Evolutionary conservation across 306 rosid species (phyloP).

Genomic region (Cajanus cajan): DNA sequence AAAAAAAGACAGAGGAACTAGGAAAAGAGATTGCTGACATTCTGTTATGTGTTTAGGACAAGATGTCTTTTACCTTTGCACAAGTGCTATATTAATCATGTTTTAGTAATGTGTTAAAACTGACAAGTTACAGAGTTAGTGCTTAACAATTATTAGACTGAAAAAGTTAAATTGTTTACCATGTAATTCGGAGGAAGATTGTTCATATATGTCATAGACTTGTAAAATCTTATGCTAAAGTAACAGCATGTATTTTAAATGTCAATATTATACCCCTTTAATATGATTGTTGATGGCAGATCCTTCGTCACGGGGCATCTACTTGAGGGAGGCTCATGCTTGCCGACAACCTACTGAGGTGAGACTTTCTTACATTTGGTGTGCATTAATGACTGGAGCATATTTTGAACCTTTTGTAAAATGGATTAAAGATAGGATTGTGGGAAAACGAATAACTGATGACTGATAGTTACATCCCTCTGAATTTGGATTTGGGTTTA

Average conservation of each 20-base stretch:
- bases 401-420: conserved; percentile 14
- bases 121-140: not conserved
- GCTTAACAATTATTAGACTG: not conserved
- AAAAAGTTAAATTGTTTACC: not conserved
- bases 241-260: not conserved
- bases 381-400: conserved; percentile 9
- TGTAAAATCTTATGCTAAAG: not conserved
- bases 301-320: conserved; percentile 81
- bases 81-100: not conserved
- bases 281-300: conserved; percentile 51
- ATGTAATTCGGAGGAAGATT: conserved; percentile 6
- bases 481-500: no score
- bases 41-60: not conserved
- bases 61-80: conserved; percentile 9
- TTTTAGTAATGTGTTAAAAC: not conserved
- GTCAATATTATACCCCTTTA: conserved; percentile 3
- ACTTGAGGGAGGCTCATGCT: conserved; percentile 81
- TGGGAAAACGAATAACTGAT: conserved; percentile 5
- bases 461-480: not conserved
- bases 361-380: conserved; percentile 37
- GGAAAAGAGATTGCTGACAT: not conserved
- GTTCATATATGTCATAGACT: not conserved
- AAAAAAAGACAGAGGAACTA: no score
- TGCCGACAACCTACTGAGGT: conserved; percentile 83
- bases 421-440: conserved; percentile 4